Conservation (phyloP, 495 filamentous ascomycete species). For the Penicillium robsamsonii region DNA sequence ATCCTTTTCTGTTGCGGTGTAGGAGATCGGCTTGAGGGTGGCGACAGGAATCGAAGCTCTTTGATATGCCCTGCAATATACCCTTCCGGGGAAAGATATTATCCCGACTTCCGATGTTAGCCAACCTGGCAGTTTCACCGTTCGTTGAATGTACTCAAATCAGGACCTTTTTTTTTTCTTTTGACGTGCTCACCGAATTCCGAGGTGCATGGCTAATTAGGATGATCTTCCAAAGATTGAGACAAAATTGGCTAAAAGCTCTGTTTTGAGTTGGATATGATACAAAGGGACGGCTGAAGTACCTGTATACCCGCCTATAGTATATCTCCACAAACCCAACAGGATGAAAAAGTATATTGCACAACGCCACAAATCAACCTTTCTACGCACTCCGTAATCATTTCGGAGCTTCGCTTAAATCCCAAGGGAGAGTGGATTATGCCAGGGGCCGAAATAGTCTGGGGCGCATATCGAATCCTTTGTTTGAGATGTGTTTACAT, state of each 20-base stretch:
- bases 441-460: conserved; percentile 14
- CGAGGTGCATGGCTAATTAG: neutral
- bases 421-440: neutral
- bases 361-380: neutral
- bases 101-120: neutral
- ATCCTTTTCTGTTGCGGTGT: conserved; percentile 9
- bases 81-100: neutral
- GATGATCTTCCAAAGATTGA: conserved; percentile 3
- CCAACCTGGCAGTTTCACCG: neutral
- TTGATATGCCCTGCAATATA: conserved; percentile 1
- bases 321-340: neutral
- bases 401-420: neutral
- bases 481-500: neutral
- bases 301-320: conserved; percentile 1
- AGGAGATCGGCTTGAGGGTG: conserved; percentile 3
- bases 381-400: neutral
- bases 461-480: conserved; percentile 8
- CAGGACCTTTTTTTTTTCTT: neutral
- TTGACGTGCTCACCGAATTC: neutral
- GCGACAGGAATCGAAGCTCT: neutral
- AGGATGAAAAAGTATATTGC: conserved; percentile 2
- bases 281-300: neutral
- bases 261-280: neutral
- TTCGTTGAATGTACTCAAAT: neutral
- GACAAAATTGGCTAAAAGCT: neutral